Percentiles rank a stretch among this genome's conserved stretches.
phyloP scores from a whole-genome alignment of 192 early-diverging fungal genomes.

The Entomortierella chlamydospora region DNA sequence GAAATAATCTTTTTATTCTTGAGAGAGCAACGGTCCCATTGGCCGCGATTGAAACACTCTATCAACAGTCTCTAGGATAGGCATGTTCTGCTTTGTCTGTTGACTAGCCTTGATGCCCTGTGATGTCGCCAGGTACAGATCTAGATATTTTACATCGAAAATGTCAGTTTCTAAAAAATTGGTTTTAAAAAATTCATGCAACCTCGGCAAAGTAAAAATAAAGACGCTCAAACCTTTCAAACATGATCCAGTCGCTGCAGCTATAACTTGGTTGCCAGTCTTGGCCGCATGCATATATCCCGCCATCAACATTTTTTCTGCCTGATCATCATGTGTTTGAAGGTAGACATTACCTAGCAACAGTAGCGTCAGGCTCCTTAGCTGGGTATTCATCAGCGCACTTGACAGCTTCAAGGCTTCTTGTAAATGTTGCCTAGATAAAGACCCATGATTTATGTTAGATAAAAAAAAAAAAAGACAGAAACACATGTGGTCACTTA shows the following conservation, averaged over 20 bases:
- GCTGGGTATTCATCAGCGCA: slow-evolving; percentile 46
- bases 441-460: slow-evolving; percentile 1
- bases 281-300: slow-evolving; percentile 44
- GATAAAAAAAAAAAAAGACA: background rate
- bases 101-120: slow-evolving; percentile 51
- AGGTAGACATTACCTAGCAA: slow-evolving; percentile 52
- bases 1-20: background rate
- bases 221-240: slow-evolving; percentile 38
- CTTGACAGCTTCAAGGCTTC: slow-evolving; percentile 53
- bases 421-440: slow-evolving; percentile 54
- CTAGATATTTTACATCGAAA: background rate
- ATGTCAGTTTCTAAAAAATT: background rate
- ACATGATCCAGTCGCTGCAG: slow-evolving; percentile 30
- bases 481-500: background rate
- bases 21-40: slow-evolving; percentile 19
- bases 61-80: slow-evolving; percentile 18
- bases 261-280: slow-evolving; percentile 34
- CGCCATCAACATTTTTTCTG: slow-evolving; percentile 57
- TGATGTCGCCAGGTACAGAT: slow-evolving; percentile 45
- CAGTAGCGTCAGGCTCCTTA: slow-evolving; percentile 52
- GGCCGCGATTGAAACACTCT: slow-evolving; percentile 21
- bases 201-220: background rate
- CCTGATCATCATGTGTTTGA: slow-evolving; percentile 57
- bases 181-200: background rate
- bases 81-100: slow-evolving; percentile 38